Conservation (phyloP, 2,329 filamentous ascomycete genomes). For the Fusarium nelsonii region DNA sequence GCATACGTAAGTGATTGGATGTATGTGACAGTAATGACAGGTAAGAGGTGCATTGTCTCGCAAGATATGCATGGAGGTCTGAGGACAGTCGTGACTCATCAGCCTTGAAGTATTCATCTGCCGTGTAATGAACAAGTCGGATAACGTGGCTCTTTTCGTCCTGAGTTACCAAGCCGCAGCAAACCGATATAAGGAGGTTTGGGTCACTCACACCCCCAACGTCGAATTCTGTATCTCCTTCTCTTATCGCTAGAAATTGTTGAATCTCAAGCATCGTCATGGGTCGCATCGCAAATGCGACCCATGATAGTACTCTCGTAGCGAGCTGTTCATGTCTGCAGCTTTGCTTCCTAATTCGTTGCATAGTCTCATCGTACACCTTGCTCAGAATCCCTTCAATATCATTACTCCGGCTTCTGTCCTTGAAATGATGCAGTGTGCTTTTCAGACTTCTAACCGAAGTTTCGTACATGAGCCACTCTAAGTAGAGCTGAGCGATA, state of each 20-base stretch:
- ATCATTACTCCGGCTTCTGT: slow-evolving; percentile 50
- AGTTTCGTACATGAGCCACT: slow-evolving; percentile 14
- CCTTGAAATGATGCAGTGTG: slow-evolving; percentile 35
- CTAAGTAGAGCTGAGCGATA: slow-evolving; percentile 37
- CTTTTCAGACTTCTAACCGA: slow-evolving; percentile 36
- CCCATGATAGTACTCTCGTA: slow-evolving; percentile 56
- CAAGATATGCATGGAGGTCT: too few relatives aligned
- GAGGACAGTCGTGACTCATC: too few relatives aligned
- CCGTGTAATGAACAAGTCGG: slow-evolving; percentile 60
- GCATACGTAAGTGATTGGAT: too few relatives aligned
- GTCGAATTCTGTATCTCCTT: slow-evolving; percentile 47
- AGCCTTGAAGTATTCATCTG: slow-evolving; percentile 58
- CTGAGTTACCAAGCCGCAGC: slow-evolving; percentile 57
- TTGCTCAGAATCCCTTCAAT: too few relatives aligned
- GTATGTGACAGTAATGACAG: too few relatives aligned
- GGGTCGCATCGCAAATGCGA: slow-evolving; percentile 53
- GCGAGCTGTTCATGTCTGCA: slow-evolving; percentile 53
- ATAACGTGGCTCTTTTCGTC: slow-evolving; percentile 56
- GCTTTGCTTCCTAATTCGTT: slow-evolving; percentile 57
- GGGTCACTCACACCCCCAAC: slow-evolving; percentile 52
- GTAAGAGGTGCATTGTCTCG: too few relatives aligned
- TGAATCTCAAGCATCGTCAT: slow-evolving; percentile 54
- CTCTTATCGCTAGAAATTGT: slow-evolving; percentile 57
- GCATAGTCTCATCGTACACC: slow-evolving; percentile 57
- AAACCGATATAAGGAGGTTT: slow-evolving; percentile 54